Conservation (phyloP, 1,284 basidiomycete genomes). For the Apiotrichum brassicae region DNA sequence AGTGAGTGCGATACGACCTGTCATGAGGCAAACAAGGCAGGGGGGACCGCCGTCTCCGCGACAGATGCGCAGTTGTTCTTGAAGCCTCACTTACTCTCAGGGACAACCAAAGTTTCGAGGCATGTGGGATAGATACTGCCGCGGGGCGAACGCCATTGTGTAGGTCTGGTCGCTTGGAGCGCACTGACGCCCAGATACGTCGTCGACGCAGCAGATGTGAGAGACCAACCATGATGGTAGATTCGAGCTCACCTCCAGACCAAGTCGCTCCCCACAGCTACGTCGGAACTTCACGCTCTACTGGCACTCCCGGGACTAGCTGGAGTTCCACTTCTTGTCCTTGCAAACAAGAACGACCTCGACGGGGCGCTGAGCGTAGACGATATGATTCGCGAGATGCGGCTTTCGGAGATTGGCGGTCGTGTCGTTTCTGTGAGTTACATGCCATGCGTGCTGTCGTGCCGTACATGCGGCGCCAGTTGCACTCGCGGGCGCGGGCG, state of each 20-base stretch:
- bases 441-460: background rate
- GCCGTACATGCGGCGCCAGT: no score
- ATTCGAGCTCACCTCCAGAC: slow-evolving; percentile 47
- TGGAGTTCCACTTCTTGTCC: slow-evolving; percentile 80
- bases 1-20: no score
- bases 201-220: slow-evolving; percentile 78
- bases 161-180: slow-evolving; percentile 49
- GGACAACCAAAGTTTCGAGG: slow-evolving; percentile 88
- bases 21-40: no score
- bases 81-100: slow-evolving; percentile 11
- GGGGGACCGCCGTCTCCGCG: no score
- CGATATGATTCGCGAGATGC: slow-evolving; percentile 79
- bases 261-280: slow-evolving; percentile 76
- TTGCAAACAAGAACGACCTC: slow-evolving; percentile 95
- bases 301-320: slow-evolving; percentile 65
- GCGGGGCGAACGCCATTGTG: slow-evolving; percentile 90
- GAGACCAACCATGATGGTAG: slow-evolving; percentile 28
- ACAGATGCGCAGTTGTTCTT: background rate
- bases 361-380: slow-evolving; percentile 72
- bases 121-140: slow-evolving; percentile 84
- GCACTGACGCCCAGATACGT: slow-evolving; percentile 62
- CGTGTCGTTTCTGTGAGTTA: slow-evolving; percentile 73
- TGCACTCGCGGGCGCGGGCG: no score
- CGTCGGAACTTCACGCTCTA: slow-evolving; percentile 83
- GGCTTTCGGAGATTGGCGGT: slow-evolving; percentile 69